Conservation (phyloP, 2,329 filamentous ascomycete genomes). For the Cladosporium sp. region DNA sequence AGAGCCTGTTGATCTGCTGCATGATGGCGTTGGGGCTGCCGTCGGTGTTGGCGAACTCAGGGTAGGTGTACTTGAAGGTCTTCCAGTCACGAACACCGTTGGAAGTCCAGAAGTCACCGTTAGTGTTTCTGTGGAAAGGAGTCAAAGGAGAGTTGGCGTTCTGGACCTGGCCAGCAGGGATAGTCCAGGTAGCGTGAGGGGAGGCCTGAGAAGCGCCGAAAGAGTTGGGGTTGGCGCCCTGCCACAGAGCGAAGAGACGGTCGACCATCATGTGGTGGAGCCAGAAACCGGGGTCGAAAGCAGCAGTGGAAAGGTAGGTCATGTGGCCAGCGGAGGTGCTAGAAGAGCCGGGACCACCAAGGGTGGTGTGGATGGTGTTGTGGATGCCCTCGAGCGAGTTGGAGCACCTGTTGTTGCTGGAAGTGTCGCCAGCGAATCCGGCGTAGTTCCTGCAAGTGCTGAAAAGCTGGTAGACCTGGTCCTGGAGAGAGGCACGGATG, state of each 20-base stretch:
- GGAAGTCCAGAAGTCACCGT: constrained; percentile 63
- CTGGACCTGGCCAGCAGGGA: constrained; percentile 13
- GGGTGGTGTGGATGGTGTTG: constrained; percentile 29
- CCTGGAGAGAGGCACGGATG: constrained; percentile 24
- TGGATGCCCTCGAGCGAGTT: constrained; percentile 32
- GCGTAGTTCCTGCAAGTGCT: constrained; percentile 28
- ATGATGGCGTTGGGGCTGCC: constrained; percentile 40
- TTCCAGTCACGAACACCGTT: constrained; percentile 50
- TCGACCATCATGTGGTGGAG: constrained; percentile 32
- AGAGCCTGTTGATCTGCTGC: constrained; percentile 47
- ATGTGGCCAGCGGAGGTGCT: constrained; percentile 24
- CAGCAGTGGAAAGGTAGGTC: constrained; percentile 25
- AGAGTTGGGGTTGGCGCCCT: constrained; percentile 15
- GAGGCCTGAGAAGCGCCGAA: constrained; percentile 14
- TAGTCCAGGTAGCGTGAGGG: constrained; percentile 15
- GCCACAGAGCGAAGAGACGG: constrained; percentile 30
- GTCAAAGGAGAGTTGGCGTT: constrained; percentile 29
- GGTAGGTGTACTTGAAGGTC: constrained; percentile 67
- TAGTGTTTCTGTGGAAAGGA: constrained; percentile 56
- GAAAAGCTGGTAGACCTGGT: constrained; percentile 29
- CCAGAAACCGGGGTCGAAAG: constrained; percentile 31
- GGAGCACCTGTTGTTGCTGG: constrained; percentile 22
- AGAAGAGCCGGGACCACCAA: constrained; percentile 20
- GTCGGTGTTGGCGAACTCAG: constrained; percentile 51
- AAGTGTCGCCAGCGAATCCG: constrained; percentile 26